phyloP scores from a whole-genome alignment of 805 yeast genomes.

The Cyberlindnera xylosilytica region DNA sequence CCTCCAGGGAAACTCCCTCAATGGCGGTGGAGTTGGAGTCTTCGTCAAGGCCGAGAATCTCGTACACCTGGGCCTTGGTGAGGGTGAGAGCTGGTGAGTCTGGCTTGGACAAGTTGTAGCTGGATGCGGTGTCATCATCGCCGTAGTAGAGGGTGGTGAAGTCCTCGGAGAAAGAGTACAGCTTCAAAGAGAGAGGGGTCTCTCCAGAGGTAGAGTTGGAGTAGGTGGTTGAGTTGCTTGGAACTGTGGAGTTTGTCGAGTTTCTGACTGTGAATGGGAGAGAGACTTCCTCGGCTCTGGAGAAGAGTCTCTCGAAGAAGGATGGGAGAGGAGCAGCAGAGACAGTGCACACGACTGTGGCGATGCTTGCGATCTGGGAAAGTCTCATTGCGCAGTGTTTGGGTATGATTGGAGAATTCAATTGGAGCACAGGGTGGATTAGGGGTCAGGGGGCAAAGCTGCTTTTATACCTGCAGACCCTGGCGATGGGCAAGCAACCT shows the following conservation, averaged over 20 bases:
- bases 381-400: background rate
- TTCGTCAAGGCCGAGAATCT: constrained; percentile 3
- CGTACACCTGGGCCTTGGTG: background rate
- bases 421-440: too few species aligned
- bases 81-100: background rate
- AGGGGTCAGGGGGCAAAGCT: too few species aligned
- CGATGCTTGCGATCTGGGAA: background rate
- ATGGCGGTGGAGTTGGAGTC: background rate
- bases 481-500: too few species aligned
- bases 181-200: constrained; percentile 5
- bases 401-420: too few species aligned
- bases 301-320: background rate
- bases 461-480: too few species aligned
- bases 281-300: background rate
- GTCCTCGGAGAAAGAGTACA: constrained; percentile 16
- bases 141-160: constrained; percentile 15
- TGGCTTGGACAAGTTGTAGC: background rate
- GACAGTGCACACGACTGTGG: background rate
- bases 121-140: constrained; percentile 2
- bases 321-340: background rate
- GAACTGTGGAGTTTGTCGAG: constrained; percentile 9
- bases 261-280: constrained; percentile 1
- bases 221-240: constrained; percentile 1
- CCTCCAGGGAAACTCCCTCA: constrained; percentile 2
- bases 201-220: background rate